Evolutionary conservation across 352 stramenopile genomes (phyloP).

Genomic region (Thalassiosira mediterranea): DNA sequence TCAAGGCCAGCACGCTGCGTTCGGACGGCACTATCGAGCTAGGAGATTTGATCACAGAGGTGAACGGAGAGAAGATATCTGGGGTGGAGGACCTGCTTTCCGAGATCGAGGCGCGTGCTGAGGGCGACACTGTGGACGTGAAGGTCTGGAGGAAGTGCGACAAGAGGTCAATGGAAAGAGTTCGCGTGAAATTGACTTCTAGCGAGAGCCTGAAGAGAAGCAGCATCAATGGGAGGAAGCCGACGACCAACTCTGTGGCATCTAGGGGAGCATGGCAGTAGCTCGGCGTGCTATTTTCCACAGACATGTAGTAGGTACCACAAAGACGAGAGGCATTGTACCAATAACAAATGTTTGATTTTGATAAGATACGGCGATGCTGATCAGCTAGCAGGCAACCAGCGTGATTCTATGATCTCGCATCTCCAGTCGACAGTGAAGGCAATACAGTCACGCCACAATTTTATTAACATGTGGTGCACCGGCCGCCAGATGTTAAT

Average conservation of each 20-base stretch:
- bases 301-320: too few species aligned
- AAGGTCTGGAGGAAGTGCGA: slow-evolving; percentile 66
- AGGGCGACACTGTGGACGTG: slow-evolving; percentile 81
- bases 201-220: slow-evolving; percentile 32
- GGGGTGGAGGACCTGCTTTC: slow-evolving; percentile 87
- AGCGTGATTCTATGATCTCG: too few species aligned
- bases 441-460: too few species aligned
- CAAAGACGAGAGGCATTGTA: too few species aligned
- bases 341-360: too few species aligned
- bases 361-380: too few species aligned
- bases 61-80: slow-evolving; percentile 80
- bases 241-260: background rate
- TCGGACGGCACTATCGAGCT: slow-evolving; percentile 80
- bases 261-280: slow-evolving; percentile 21
- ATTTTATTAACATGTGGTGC: too few species aligned
- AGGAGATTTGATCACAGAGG: slow-evolving; percentile 86
- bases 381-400: too few species aligned
- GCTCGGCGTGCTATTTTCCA: too few species aligned
- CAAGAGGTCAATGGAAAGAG: slow-evolving; percentile 15
- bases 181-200: slow-evolving; percentile 35
- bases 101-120: slow-evolving; percentile 82
- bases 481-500: too few species aligned
- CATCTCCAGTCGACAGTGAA: too few species aligned
- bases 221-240: too few species aligned
- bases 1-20: slow-evolving; percentile 58